These are phyloP conservation scores for Orobanche coerulescens DNA, from an alignment of 257 asterid genomes.

Conservation along the genomic window DNA sequence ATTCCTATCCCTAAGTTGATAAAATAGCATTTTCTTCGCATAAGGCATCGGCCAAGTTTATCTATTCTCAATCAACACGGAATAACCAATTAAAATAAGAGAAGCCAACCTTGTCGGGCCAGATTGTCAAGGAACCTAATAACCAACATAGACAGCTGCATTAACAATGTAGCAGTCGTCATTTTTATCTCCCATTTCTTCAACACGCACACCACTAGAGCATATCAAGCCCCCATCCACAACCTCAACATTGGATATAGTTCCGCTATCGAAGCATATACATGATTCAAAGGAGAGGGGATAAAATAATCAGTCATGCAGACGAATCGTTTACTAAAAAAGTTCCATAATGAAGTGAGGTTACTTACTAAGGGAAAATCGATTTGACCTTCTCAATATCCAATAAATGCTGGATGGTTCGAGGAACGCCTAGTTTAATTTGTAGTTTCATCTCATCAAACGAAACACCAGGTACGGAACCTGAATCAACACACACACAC, in stretches of 20 bases:
- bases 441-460: constrained; percentile 90
- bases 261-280: constrained; percentile 46
- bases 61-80: not conserved
- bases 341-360: not conserved
- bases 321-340: not conserved
- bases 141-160: constrained; percentile 96
- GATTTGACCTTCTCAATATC: constrained; percentile 82
- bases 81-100: not conserved
- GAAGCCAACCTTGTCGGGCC: constrained; percentile 28
- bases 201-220: constrained; percentile 89
- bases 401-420: constrained; percentile 54
- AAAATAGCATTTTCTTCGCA: not conserved
- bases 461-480: constrained; percentile 86
- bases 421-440: constrained; percentile 88
- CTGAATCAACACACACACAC: constrained; percentile 36
- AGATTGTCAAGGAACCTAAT: constrained; percentile 27
- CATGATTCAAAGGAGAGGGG: not conserved
- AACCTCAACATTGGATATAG: constrained; percentile 67
- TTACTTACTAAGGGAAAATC: constrained; percentile 93
- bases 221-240: constrained; percentile 88
- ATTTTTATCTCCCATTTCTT: constrained; percentile 95
- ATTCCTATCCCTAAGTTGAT: too few species aligned
- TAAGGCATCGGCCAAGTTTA: not conserved
- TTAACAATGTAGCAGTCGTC: constrained; percentile 87
- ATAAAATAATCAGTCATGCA: constrained; percentile 1